phyloP scores from a whole-genome alignment of 78 protist genomes.

The Dictyostelium brefeldianum region DNA sequence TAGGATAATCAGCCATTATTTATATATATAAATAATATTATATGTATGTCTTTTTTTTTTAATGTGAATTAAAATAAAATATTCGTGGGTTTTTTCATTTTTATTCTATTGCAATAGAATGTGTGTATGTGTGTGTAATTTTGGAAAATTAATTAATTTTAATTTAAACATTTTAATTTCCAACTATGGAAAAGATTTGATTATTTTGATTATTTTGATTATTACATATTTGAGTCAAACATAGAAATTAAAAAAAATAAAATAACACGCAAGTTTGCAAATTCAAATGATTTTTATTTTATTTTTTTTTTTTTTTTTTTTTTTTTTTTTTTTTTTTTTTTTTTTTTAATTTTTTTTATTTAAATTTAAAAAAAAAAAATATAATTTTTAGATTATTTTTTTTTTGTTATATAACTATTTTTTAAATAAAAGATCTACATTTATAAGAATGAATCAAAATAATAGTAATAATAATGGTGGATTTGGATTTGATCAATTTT shows the following conservation, averaged over 20 bases:
- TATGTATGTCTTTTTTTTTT: neutral
- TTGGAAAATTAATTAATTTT: neutral
- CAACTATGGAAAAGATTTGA: too few relatives aligned
- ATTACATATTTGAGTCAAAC: too few relatives aligned
- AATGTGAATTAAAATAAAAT: neutral
- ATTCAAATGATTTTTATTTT: too few relatives aligned
- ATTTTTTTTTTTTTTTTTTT: neutral
- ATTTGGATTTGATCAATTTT: conserved; percentile 46
- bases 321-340: neutral
- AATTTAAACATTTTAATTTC: too few relatives aligned
- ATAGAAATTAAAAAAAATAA: too few relatives aligned
- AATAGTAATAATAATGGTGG: neutral
- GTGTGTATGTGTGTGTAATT: neutral
- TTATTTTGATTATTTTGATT: too few relatives aligned
- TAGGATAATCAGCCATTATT: too few relatives aligned
- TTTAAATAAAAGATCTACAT: too few relatives aligned
- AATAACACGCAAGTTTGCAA: too few relatives aligned
- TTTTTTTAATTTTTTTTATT: neutral
- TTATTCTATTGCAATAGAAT: neutral
- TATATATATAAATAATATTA: too few relatives aligned
- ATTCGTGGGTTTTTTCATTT: neutral
- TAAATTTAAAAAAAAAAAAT: neutral
- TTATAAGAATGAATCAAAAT: conserved; percentile 5
- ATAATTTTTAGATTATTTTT: neutral
- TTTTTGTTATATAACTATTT: neutral